phyloP scores from a whole-genome alignment of 148 eudicot species.

The Silene latifolia region DNA sequence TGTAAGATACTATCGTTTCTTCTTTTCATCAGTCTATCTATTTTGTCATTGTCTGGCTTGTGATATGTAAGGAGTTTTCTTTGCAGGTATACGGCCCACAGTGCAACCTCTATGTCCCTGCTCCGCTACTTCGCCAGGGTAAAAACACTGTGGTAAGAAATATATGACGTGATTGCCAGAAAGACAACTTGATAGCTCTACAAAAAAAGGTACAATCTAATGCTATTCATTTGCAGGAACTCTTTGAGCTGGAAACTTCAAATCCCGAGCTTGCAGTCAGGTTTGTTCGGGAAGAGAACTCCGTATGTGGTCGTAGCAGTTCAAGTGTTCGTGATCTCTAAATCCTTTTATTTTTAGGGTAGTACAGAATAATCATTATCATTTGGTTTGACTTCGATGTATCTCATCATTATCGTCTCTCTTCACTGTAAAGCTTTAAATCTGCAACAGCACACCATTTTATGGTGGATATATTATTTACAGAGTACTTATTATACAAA shows the following conservation, averaged over 20 bases:
- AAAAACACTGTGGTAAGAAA: slow-evolving; percentile 61
- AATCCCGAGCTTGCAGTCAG: slow-evolving; percentile 47
- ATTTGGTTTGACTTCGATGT: too few species aligned
- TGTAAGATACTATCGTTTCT: slow-evolving; percentile 32
- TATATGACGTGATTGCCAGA: background rate
- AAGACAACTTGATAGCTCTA: too few species aligned
- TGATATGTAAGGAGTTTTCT: background rate
- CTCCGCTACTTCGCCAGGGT: slow-evolving; percentile 70
- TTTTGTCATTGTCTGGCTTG: background rate
- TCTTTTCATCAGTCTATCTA: slow-evolving; percentile 1
- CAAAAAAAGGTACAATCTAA: background rate
- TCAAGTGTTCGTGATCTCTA: slow-evolving; percentile 31
- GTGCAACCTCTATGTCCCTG: slow-evolving; percentile 89
- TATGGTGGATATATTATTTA: background rate
- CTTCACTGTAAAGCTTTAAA: background rate
- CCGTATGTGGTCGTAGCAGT: slow-evolving; percentile 46
- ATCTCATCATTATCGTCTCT: too few species aligned
- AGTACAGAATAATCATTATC: too few species aligned
- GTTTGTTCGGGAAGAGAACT: slow-evolving; percentile 55
- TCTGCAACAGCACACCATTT: background rate
- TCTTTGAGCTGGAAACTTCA: slow-evolving; percentile 69
- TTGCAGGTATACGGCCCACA: slow-evolving; percentile 82
- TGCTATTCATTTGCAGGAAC: slow-evolving; percentile 37
- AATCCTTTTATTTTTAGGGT: too few species aligned
- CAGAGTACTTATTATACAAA: too few species aligned